Evolutionary conservation across 441 rosid species (phyloP).

Genomic region (Syzygium syzygioides): DNA sequence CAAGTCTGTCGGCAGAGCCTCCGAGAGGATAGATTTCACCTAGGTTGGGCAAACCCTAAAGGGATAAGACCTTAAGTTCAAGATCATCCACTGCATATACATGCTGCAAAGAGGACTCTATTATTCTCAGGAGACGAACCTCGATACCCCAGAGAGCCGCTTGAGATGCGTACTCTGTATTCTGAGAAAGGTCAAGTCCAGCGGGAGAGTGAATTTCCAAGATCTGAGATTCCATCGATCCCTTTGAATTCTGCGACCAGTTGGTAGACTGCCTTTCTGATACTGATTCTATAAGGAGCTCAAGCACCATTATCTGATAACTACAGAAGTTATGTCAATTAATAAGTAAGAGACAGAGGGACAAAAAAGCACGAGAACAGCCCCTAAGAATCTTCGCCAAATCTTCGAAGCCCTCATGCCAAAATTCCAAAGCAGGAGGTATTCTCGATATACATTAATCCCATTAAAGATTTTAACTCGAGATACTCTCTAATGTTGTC

Average conservation of each 20-base stretch:
- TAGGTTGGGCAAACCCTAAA: constrained; percentile 87
- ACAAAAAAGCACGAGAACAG: not conserved
- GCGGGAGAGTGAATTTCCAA: constrained; percentile 67
- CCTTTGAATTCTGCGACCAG: constrained; percentile 31
- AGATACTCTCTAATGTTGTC: not conserved
- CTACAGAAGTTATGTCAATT: constrained; percentile 33
- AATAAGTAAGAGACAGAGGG: not conserved
- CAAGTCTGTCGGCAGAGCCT: constrained; percentile 93
- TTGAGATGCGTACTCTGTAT: constrained; percentile 72
- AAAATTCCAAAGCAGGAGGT: not conserved
- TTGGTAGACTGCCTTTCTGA: constrained; percentile 29
- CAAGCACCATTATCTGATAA: constrained; percentile 76
- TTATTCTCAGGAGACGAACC: constrained; percentile 32
- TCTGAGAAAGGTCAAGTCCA: constrained; percentile 68
- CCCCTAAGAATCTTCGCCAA: not conserved
- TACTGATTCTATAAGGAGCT: constrained; percentile 65
- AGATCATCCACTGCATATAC: constrained; percentile 3
- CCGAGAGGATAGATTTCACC: constrained; percentile 95
- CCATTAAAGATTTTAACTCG: not conserved
- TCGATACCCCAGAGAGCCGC: constrained; percentile 94
- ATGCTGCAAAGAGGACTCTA: constrained; percentile 2
- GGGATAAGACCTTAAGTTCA: constrained; percentile 42
- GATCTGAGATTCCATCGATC: constrained; percentile 47
- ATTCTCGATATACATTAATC: not conserved
- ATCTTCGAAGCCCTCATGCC: not conserved